Evolutionary conservation across 2,329 filamentous ascomycete genomes (phyloP), one percentile per base, ranked within the genome.

Genomic region (Beauveria pseudobassiana): DNA sequence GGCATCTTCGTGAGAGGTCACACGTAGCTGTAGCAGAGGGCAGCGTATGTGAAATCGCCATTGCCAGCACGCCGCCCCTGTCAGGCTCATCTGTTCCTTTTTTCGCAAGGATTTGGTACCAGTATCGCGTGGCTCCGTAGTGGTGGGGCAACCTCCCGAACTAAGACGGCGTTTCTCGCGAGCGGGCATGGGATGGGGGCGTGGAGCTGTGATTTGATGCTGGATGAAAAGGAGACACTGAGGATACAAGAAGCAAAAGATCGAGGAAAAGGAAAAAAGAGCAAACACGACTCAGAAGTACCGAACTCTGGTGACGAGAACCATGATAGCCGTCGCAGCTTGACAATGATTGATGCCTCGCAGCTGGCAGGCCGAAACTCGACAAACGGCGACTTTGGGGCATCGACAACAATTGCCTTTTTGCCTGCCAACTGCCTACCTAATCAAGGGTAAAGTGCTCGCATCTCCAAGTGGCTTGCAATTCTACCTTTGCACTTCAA

Each of bases 161-260:
- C 58, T 53, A 53, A 48, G 58, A 51, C 49, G 58, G 58, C 58
- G 40, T 54, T 54, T 40, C 50, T 60, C 38, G 40, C 48, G 40
- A 43, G 40, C 34, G 34, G 22, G 38, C 16, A 55, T 30, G 40
- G 52, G 40, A 38, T 38, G 34, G 34, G 34, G 52, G 52, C 52
- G 48, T 52, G 46, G 58, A 46, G 26, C 49, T 60, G 26, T 60
- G 57, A 46, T 60, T 60, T 52, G 49, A 53, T 52, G 57, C 22
- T 46, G 38, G 10, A 38, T 34, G 43, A 59, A 51, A 28, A 42
- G 18, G 34, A 51, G 56, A 30, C n/a, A 26, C 10, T 6, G 26
- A 49, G 24, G 56, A 28, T 20, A 4, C 18, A 46, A 42, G 22
- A 59, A 22, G 40, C 20, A 49, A 42, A 22, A 30, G 24, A 30